Conservation (phyloP, 495 filamentous ascomycete genomes). For the Lindgomyces ingoldianus region DNA sequence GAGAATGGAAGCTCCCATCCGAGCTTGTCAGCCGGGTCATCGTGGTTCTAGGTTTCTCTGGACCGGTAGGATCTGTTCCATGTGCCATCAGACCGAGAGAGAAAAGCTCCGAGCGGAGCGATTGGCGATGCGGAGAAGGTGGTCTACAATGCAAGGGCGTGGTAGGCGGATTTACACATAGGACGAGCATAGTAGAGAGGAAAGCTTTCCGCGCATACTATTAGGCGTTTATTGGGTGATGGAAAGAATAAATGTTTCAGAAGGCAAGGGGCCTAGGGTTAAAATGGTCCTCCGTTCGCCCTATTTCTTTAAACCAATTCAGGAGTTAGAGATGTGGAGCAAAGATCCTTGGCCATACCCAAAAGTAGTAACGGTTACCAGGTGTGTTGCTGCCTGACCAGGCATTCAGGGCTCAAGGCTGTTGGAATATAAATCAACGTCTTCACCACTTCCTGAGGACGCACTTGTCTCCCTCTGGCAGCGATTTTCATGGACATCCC, state of each 20-base stretch:
- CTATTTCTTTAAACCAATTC: not conserved
- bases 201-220: not conserved
- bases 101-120: slow-evolving; percentile 11
- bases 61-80: slow-evolving; percentile 3
- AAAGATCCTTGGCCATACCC: not conserved
- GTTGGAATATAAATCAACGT: too few relatives aligned
- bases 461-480: too few relatives aligned
- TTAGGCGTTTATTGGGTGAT: not conserved
- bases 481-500: too few relatives aligned
- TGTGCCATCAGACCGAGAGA: slow-evolving; percentile 27
- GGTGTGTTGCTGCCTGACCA: not conserved
- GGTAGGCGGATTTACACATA: not conserved
- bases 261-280: not conserved
- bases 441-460: too few relatives aligned
- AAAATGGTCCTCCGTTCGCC: not conserved
- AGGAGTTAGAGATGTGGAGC: not conserved
- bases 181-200: not conserved
- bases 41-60: not conserved
- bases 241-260: not conserved
- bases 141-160: not conserved
- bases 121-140: slow-evolving; percentile 8
- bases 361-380: not conserved
- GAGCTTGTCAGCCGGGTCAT: slow-evolving; percentile 21
- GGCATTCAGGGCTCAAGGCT: not conserved
- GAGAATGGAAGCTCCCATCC: not conserved